Percentiles rank a stretch among this genome's conserved stretches.
phyloP scores from a whole-genome alignment of 2,329 filamentous ascomycete species.

The Pestalotiopsis fici region DNA sequence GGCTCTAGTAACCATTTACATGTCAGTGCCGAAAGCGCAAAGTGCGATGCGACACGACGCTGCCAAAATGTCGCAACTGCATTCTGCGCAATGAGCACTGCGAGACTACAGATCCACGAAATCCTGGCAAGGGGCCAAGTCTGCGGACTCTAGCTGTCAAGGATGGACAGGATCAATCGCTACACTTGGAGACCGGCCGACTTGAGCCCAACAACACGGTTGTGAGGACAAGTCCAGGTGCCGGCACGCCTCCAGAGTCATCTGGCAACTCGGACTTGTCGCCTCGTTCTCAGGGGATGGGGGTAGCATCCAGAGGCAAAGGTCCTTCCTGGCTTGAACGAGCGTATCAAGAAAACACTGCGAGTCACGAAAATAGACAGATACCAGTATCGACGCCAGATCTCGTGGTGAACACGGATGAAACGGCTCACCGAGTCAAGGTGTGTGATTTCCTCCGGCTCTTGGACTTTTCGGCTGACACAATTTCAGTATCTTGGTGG shows the following conservation, averaged over 20 bases:
- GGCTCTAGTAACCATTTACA: not conserved
- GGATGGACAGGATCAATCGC: conserved; percentile 1
- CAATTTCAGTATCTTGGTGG: conserved; percentile 11
- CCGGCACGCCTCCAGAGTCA: not conserved
- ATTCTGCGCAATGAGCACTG: conserved; percentile 21
- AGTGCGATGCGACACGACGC: conserved; percentile 28
- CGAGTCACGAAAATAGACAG: not conserved
- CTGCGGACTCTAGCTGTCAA: conserved; percentile 20
- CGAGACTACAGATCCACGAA: conserved; percentile 25
- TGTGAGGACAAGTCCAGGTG: not conserved
- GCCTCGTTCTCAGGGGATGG: not conserved
- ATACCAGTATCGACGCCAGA: conserved; percentile 14
- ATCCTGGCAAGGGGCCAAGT: conserved; percentile 16
- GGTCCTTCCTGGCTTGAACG: conserved; percentile 8
- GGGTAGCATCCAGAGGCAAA: conserved; percentile 4
- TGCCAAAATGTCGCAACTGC: conserved; percentile 28
- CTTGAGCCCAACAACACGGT: not conserved
- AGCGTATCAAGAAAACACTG: not conserved
- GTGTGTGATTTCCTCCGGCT: conserved; percentile 3
- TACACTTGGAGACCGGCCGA: not conserved
- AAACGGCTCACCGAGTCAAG: conserved; percentile 16
- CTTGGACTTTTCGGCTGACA: not conserved
- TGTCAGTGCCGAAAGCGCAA: conserved; percentile 28
- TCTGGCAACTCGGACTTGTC: not conserved
- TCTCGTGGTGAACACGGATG: conserved; percentile 23